Conservation (phyloP, 768 basidiomycete genomes). For the Phallus indusiatus region DNA sequence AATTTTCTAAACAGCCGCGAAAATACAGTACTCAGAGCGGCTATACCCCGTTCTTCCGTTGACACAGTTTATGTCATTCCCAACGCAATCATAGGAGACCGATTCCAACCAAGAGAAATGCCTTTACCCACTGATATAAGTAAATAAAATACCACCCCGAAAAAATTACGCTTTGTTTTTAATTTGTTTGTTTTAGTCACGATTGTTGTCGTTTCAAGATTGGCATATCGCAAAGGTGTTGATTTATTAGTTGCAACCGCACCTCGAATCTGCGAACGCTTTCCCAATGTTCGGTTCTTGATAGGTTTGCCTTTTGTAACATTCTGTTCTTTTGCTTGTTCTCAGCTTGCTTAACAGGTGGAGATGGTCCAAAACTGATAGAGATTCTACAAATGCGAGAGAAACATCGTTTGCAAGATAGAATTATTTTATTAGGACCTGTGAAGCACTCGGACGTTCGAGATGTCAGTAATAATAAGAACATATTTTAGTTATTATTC, state of each 20-base stretch:
- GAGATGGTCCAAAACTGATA: constrained; percentile 91
- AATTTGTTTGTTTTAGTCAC: constrained; percentile 43
- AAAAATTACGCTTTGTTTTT: not conserved
- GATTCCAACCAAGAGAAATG: constrained; percentile 59
- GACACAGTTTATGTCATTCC: constrained; percentile 84
- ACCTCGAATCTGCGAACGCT: constrained; percentile 77
- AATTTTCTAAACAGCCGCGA: constrained; percentile 59
- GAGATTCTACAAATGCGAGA: constrained; percentile 95
- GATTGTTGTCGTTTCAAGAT: constrained; percentile 80
- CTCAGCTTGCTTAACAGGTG: constrained; percentile 42
- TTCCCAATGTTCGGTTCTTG: constrained; percentile 82
- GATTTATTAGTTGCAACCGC: constrained; percentile 91
- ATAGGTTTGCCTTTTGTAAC: constrained; percentile 45
- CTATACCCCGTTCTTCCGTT: constrained; percentile 26
- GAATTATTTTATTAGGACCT: constrained; percentile 81
- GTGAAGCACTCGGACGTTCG: constrained; percentile 78
- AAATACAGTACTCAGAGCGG: constrained; percentile 86
- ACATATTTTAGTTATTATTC: not conserved
- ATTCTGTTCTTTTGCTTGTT: not conserved
- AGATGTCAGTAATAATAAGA: constrained; percentile 38
- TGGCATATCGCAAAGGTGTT: constrained; percentile 94
- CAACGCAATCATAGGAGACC: constrained; percentile 79
- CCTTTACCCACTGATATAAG: constrained; percentile 44
- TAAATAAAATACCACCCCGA: constrained; percentile 24
- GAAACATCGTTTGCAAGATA: constrained; percentile 79